Base-by-base conservation (phyloP, 2,329 filamentous ascomycete species). In the Beauveria varroae region DNA sequence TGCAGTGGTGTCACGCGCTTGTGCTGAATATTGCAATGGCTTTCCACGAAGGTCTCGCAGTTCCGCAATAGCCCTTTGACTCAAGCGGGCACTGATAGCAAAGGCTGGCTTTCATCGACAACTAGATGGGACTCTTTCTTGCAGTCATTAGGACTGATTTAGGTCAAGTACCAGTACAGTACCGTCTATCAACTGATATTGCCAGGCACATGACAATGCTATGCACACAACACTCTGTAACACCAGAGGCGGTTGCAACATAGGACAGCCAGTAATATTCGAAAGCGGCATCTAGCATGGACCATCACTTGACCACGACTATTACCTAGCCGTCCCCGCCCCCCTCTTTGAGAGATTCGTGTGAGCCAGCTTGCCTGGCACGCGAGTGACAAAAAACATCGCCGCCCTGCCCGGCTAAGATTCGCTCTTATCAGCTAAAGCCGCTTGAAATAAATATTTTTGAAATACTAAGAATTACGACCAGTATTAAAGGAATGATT, bases 161-260 rank as follows among this genome's bases (percentile, higher is more conserved):
- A 52, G 5, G 14, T 22, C 10, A 10, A 24, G 26, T 43, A 24
- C 40, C 16, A n/a, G 14, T 37, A n/a, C 22, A 34, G 28, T 20
- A 30, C 10, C 5, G 2, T 20, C 34, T 37, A 37, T 16, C 34
- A 6, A 41, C 14, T 30, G 16, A 49, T 8, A 57, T 57, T 57
- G 24, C 26, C 44, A 57, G 55, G 55, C 55, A 50, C 55, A 50
- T 40, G 44, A 16, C 55, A 41, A 57, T 57, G 55, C 55, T 50
- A 58, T 58, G 46, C 56, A 22, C 7, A 37, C 14, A 20, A 34
- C 30, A 59, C 47, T 44, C 47, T 59, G 49, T 51, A 52, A 51
- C 57, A 59, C 46, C 22, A 41, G 46, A 41, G 37, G 3, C 9
- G 34, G 34, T 37, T 52, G 57, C 49, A 50, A 59, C 37, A 41